phyloP scores from a whole-genome alignment of 192 early-diverging fungal genomes.

The Backusella luteola region DNA sequence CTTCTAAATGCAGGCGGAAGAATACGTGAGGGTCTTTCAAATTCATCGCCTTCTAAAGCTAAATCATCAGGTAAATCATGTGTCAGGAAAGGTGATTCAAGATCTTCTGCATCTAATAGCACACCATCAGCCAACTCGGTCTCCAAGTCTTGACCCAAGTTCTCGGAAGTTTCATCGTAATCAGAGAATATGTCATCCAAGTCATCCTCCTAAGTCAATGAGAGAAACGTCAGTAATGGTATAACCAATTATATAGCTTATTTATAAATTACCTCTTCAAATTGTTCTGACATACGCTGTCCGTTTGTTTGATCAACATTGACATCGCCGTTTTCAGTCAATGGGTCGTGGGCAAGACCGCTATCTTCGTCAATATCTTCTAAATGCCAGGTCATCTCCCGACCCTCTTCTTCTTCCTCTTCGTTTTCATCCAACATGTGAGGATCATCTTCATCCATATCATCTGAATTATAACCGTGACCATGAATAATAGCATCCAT shows the following conservation, averaged over 20 bases:
- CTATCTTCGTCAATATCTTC: constrained; percentile 54
- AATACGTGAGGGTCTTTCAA: constrained; percentile 35
- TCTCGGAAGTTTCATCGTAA: constrained; percentile 43
- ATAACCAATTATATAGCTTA: neutral
- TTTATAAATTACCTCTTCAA: constrained; percentile 26
- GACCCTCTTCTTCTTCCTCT: constrained; percentile 57
- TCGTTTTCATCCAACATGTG: constrained; percentile 41
- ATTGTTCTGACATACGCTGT: constrained; percentile 33
- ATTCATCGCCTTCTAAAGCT: constrained; percentile 48
- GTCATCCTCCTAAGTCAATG: constrained; percentile 25
- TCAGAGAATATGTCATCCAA: constrained; percentile 29
- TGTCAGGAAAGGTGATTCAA: constrained; percentile 27
- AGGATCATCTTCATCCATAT: constrained; percentile 48
- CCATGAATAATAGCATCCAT: constrained; percentile 57
- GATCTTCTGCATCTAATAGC: constrained; percentile 49
- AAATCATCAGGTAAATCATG: constrained; percentile 53
- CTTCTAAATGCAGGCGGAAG: constrained; percentile 37
- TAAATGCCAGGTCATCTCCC: constrained; percentile 54
- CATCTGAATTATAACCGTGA: constrained; percentile 39
- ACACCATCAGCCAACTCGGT: constrained; percentile 54
- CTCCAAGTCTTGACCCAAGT: constrained; percentile 35
- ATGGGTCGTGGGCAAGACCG: constrained; percentile 20
- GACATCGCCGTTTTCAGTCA: constrained; percentile 24
- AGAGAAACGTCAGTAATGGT: neutral
- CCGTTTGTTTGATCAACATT: constrained; percentile 42